phyloP scores from a whole-genome alignment of 2,329 filamentous ascomycete genomes.

The Phyllosticta capitalensis region DNA sequence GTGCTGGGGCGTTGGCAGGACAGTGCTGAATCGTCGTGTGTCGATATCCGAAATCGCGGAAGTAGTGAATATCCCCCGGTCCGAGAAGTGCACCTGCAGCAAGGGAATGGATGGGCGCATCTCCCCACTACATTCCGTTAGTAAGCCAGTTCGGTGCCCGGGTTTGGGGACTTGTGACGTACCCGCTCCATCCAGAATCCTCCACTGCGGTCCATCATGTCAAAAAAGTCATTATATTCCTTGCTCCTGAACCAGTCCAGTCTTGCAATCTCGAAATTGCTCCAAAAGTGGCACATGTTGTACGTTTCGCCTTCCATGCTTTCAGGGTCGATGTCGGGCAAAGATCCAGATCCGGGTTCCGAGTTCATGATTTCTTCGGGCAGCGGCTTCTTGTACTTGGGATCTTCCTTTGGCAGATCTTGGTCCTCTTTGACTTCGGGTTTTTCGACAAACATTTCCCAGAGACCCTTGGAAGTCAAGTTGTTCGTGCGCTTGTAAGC shows the following conservation, averaged over 20 bases:
- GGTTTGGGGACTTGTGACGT: constrained; percentile 27
- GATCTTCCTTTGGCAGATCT: constrained; percentile 50
- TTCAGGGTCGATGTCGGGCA: constrained; percentile 80
- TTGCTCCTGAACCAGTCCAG: constrained; percentile 96
- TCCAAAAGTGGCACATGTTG: constrained; percentile 99
- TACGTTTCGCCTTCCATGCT: constrained; percentile 96
- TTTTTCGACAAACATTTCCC: constrained; percentile 97
- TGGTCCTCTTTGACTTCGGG: constrained; percentile 48
- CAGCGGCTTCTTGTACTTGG: constrained; percentile 56
- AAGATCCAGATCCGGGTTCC: constrained; percentile 58
- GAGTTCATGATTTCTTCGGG: constrained; percentile 74
- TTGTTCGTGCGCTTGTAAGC: constrained; percentile 93
- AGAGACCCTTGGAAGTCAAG: constrained; percentile 80
- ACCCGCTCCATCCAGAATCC: constrained; percentile 99
- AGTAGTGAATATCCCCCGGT: constrained; percentile 87
- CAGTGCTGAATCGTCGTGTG: constrained; percentile 99
- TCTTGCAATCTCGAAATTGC: constrained; percentile 95
- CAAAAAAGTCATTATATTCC: constrained; percentile 94
- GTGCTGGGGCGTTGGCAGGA: constrained; percentile 83
- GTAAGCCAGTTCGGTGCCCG: constrained; percentile 11
- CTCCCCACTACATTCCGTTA: constrained; percentile 68
- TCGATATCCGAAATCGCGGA: constrained; percentile 96
- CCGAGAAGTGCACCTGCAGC: constrained; percentile 81
- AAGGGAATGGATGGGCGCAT: constrained; percentile 95
- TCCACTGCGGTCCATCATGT: constrained; percentile 97